Evolutionary conservation across 768 basidiomycete genomes (phyloP), one percentile per base, ranked within the genome.

Genomic region (Tubosaeta brunneosetosa): DNA sequence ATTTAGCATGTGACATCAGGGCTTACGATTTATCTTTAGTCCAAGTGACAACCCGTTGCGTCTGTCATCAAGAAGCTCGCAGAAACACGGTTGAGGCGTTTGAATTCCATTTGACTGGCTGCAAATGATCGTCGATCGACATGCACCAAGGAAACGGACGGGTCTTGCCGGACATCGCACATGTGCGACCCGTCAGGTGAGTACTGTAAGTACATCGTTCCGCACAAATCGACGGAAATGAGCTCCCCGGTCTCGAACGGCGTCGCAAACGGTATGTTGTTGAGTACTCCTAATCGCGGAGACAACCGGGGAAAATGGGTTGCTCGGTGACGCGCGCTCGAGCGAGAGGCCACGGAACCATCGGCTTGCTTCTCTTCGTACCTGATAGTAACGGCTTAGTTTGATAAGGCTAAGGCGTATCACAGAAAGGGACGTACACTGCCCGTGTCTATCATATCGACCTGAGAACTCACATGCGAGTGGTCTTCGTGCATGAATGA

Each of bases 401-500:
- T 32, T n/a, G 16, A 41, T 8, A 6, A 43, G 56, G 22, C 22
- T 22, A 22, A 22, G 42, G 47, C 37, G 14, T 2, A 17, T 47
- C 27, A n/a, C 22, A 17, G 26, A 38, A 19, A 33, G 22, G n/a
- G 13, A 34, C 86, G 43, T 69, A 89, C 82, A 93, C 76, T 8
- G 89, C 22, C 95, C 3, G 94, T 93, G 53, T 94, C 88, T 10
- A 94, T 63, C 59, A 88, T 70, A 56, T 88, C 85, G n/a, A 80
- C 70, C 34, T 80, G 74, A 26, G 73, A 72, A 6, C 73, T 80
- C 14, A 88, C 78, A 14, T 93, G 79, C 94, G 22, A 22, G 22
- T 22, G 22, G 22, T 22, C 22, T 22, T 22, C 70, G 0, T 90
- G 86, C 31, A 88, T 84, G 71, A 99, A 98, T 0, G 84, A 81